These are phyloP conservation scores for Paramecium biaurelia DNA, from an alignment of 73 alveolate genomes.

Conservation along the genomic window DNA sequence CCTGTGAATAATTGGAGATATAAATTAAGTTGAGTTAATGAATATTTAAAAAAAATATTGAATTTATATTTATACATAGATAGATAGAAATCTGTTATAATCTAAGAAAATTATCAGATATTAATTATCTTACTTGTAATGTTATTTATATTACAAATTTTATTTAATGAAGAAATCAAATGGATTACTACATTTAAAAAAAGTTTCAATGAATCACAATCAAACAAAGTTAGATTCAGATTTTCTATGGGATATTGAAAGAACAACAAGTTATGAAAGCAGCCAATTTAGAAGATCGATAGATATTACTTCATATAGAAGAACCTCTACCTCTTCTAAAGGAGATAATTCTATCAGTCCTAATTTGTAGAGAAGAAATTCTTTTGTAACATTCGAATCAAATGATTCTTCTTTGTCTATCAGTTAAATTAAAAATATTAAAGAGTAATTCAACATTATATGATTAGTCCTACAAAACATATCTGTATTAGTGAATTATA, in stretches of 20 bases:
- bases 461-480: not conserved
- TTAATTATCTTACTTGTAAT: not conserved
- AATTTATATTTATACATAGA: not conserved
- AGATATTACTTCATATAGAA: not conserved
- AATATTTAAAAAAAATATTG: not conserved
- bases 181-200: not conserved
- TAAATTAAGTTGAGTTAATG: not conserved
- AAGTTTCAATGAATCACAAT: not conserved
- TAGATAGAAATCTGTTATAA: not conserved
- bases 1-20: no score
- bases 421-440: not conserved
- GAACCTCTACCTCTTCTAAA: not conserved
- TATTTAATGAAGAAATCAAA: not conserved
- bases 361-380: not conserved
- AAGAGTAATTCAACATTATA: not conserved
- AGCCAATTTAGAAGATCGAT: not conserved
- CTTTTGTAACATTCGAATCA: not conserved
- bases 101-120: not conserved
- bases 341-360: not conserved
- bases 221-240: not conserved
- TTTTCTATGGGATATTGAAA: not conserved
- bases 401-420: not conserved
- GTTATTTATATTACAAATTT: not conserved
- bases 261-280: conserved; percentile 14
- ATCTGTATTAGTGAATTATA: not conserved